These are phyloP conservation scores for Zostera marina DNA, from an alignment of 116 monocot genomes.

Conservation along the genomic window DNA sequence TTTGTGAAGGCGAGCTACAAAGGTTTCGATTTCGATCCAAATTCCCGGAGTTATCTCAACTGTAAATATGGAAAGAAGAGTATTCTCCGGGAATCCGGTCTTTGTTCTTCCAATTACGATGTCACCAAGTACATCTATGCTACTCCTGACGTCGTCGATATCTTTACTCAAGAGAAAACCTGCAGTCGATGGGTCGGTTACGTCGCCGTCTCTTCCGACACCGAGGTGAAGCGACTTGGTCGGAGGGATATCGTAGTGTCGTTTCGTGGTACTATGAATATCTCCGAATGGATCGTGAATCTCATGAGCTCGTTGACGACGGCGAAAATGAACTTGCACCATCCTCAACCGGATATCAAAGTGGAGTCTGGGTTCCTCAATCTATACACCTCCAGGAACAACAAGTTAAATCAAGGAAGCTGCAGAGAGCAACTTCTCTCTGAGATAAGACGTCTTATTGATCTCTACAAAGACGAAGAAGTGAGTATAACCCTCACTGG, in stretches of 20 bases:
- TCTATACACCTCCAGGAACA: slow-evolving; percentile 45
- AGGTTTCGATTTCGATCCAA: slow-evolving; percentile 56
- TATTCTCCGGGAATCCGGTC: slow-evolving; percentile 28
- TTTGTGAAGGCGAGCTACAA: slow-evolving; percentile 57
- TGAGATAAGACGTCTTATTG: slow-evolving; percentile 32
- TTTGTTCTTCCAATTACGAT: slow-evolving; percentile 34
- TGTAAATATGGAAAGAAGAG: slow-evolving; percentile 52
- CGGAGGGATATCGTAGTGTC: slow-evolving; percentile 54
- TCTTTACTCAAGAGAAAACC: slow-evolving; percentile 16
- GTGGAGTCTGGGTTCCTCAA: slow-evolving; percentile 68
- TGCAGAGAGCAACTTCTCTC: slow-evolving; percentile 66
- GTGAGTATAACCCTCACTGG: slow-evolving; percentile 60
- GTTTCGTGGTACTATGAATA: slow-evolving; percentile 72
- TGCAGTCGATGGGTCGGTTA: slow-evolving; percentile 68
- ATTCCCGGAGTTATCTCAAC: slow-evolving; percentile 48
- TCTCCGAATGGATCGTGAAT: slow-evolving; percentile 68
- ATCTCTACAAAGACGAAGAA: slow-evolving; percentile 32
- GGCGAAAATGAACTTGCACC: slow-evolving; percentile 42
- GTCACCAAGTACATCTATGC: slow-evolving; percentile 77
- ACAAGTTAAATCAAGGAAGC: slow-evolving; percentile 18
- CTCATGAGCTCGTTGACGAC: slow-evolving; percentile 60
- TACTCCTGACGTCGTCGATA: slow-evolving; percentile 29
- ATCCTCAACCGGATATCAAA: slow-evolving; percentile 44
- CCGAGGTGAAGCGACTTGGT: slow-evolving; percentile 24
- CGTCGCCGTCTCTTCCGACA: slow-evolving; percentile 53